A percentile compares a stretch with the other conserved stretches of the same genome.
Conservation (phyloP, 345 rosid genomes). For the Toxicodendron radicans region DNA sequence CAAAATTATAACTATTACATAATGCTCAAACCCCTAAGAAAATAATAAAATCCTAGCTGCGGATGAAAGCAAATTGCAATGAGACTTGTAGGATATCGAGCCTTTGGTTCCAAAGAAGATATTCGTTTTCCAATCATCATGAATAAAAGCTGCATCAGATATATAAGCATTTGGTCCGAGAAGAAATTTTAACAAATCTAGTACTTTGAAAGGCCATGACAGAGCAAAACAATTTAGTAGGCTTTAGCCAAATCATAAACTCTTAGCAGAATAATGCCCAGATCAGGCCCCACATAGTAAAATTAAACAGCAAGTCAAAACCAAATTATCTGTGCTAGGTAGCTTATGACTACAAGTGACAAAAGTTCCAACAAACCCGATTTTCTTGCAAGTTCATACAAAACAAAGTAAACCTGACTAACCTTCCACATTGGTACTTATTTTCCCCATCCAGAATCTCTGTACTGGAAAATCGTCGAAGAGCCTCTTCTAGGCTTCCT, state of each 20-base stretch:
- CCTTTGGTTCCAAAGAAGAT: not conserved
- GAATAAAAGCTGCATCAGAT: not conserved
- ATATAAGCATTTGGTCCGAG: not conserved
- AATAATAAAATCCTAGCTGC: not conserved
- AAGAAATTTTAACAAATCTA: too few relatives aligned
- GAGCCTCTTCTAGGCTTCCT: conserved; percentile 88
- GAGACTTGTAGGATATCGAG: not conserved
- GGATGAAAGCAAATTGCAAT: not conserved
- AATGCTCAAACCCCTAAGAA: not conserved
- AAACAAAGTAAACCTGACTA: conserved; percentile 16
- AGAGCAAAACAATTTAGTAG: too few relatives aligned
- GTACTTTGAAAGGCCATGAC: too few relatives aligned
- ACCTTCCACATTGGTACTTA: conserved; percentile 92
- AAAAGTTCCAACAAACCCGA: too few relatives aligned
- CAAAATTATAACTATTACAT: not conserved
- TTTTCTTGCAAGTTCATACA: conserved; percentile 3
- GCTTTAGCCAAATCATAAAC: too few relatives aligned
- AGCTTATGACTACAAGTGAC: too few relatives aligned
- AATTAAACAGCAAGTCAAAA: too few relatives aligned
- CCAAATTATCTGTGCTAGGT: too few relatives aligned
- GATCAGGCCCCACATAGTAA: too few relatives aligned
- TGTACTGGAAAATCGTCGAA: conserved; percentile 69
- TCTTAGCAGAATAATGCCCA: too few relatives aligned
- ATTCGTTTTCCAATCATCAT: not conserved
- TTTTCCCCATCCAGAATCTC: conserved; percentile 98